Base-by-base conservation (phyloP, 2,329 filamentous ascomycete genomes). In the Talaromyces atroroseus region DNA sequence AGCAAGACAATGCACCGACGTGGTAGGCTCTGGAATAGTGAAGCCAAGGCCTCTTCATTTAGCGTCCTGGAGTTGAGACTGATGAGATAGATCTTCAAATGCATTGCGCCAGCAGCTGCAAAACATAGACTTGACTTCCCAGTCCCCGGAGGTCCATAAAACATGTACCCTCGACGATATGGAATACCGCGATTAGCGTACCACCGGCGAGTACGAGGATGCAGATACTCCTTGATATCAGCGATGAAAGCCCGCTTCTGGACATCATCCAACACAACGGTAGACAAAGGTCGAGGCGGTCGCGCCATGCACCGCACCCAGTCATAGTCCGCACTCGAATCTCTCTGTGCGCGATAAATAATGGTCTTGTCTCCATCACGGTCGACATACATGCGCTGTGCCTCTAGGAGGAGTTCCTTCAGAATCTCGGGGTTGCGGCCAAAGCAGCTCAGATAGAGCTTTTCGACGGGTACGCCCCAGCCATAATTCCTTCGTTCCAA, bases 101-200 rank as follows among this genome's bases (percentile, higher is more conserved):
- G 82, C 67, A 90, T 86, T 65, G 83, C 80, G 5, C 87, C 87
- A 0, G 87, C 86, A 50, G 89, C 77, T 0, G 87, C 87, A 44
- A 90, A 79, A 60, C 82, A 86, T 1, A 90, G 77, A 47, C 84
- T 88, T 46, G 84, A 88, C 71, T 92, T 94, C 14, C 89, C 89
- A 0, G 88, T 92, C 0, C 89, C 89, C 0, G 89, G 89, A 0
- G 89, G 89, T 0, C 90, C 90, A 61, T 92, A 79, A 16, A 95
- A 83, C 0, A 95, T 80, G 65, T 94, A 95, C 0, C 90, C 91
- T 4, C 90, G 81, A 14, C 90, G 82, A 68, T 95, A 95, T 0
- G 91, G 90, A 29, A 95, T 92, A 0, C 90, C 90, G 6, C 90
- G 81, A 62, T 89, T 87, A 0, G 86, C 66, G 49, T 96, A 95